Base-by-base conservation (phyloP, 768 basidiomycete species). In the Mycena rebaudengoi region DNA sequence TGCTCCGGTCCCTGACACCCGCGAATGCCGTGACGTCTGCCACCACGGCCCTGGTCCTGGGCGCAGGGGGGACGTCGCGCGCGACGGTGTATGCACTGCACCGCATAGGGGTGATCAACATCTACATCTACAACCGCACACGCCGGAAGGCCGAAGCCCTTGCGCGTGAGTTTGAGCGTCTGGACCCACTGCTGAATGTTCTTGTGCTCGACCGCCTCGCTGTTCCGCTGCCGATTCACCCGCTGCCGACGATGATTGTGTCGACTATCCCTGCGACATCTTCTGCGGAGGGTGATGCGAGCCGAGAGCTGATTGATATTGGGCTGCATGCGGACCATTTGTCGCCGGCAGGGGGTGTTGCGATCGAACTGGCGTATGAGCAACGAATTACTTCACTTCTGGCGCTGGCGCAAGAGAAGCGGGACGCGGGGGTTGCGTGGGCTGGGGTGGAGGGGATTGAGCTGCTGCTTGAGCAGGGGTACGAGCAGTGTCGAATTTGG, bases 321-420 rank as follows among this genome's bases (percentile, higher is more conserved):
- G 82, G 87, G 5, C 37, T 73, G 18, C 74, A 77, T 18, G 63
- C 89, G 8, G 84, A 90, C 55, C 70, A 75, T 13, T 66, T 76
- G 3, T 71, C 71, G 11, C 60, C 67, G 1, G 39, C 64, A 2
- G 70, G 71, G 0, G 70, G 76, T 11, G 85, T 84, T 0, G 86
- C 89, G n/a, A 80, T 94, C 37, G 92, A 94, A 60, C 86, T 92
- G 80, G 90, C 91, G 20, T 94, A 92, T 71, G 86, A 88, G 66
- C 88, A 89, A 0, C 79, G 86, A 10, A 79, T 83, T 60, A 94
- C 92, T 28, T 88, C 89, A 0, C 71, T 94, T 46, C 73, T 92
- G 20, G 68, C 72, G 32, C 73, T 92, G 12, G 91, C 90, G 6
- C 73, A 80, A 58, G 67, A 73, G 35, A 71, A 68, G 25, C 72